Base-by-base conservation (phyloP, 2,329 filamentous ascomycete species). In the Fusarium staphyleae region DNA sequence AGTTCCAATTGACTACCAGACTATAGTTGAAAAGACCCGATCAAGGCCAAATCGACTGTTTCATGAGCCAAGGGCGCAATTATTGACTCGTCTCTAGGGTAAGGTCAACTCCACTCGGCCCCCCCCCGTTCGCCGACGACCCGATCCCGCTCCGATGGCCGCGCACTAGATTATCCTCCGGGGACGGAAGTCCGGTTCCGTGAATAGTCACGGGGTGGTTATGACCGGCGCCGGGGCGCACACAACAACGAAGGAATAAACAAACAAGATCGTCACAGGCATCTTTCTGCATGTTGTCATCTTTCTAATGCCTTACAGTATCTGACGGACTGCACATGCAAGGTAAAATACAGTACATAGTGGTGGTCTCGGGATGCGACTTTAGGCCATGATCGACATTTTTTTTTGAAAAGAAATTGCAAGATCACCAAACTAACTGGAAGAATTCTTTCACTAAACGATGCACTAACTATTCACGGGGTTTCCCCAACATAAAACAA, bases 91-190 rank as follows among this genome's bases (percentile, higher is more conserved):
- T 41, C 18, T 59, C 37, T 33, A 60, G 57, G 57, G 57, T 60
- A 60, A 47, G 40, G 22, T 24, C 22, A 8, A 24, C 22, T 33
- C 18, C 10, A 22, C 15, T 12, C 36, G 46, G 30, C 19, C 45
- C 35, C 45, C 18, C 2, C 18, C 24, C 33, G 39, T 6, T 18
- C 32, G 4, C 32, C 40, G 33, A 18, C 18, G 7, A 28, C 36
- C 11, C 55, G 52, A 37, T 24, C 45, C 53, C 62, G 48, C 63
- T 60, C 63, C 62, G 63, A 66, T 55, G 51, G 57, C 62, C 63
- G 62, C 4, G 62, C 40, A 42, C 6, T 12, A 37, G n/a, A n/a
- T n/a, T n/a, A n/a, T n/a, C 24, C 10, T 24, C 49, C 48, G 58
- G 56, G 40, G 56, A 41, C 51, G 56, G 56, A 60, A 35, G 44